These are phyloP conservation scores for Cyclocybe cylindracea DNA, from an alignment of 768 basidiomycete species.

Conservation along the genomic window DNA sequence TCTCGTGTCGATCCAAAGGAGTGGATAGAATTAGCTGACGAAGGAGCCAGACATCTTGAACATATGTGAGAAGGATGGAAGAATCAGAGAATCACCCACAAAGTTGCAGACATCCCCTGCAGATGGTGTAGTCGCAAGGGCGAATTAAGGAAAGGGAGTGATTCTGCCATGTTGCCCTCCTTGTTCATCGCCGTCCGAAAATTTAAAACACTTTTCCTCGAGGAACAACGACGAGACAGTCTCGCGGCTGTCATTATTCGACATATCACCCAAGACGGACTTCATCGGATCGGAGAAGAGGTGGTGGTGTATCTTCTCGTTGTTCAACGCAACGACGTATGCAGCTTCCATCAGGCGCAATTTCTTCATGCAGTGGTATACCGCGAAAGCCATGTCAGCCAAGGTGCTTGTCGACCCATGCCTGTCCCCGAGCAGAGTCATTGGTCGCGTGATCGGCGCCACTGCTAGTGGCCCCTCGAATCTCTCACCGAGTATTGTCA, in stretches of 20 bases:
- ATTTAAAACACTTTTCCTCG: slow-evolving; percentile 11
- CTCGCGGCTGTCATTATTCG: slow-evolving; percentile 6
- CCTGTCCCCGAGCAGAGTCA: slow-evolving; percentile 7
- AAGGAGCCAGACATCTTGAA: neutral
- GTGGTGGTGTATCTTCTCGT: slow-evolving; percentile 4
- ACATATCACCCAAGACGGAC: neutral
- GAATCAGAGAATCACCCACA: neutral
- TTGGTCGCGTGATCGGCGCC: slow-evolving; percentile 1
- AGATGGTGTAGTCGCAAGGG: neutral
- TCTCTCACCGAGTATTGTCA: slow-evolving; percentile 7
- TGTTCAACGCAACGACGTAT: slow-evolving; percentile 3
- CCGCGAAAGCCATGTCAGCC: slow-evolving; percentile 9
- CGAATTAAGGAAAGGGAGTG: slow-evolving; percentile 5
- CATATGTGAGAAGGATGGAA: neutral
- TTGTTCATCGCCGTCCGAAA: neutral
- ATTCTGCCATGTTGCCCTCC: neutral
- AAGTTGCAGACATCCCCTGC: slow-evolving; percentile 3
- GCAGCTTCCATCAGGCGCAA: slow-evolving; percentile 1
- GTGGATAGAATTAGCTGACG: neutral
- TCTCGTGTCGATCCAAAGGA: neutral
- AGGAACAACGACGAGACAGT: slow-evolving; percentile 12
- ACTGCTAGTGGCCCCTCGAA: neutral
- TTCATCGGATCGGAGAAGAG: neutral
- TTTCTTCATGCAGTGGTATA: slow-evolving; percentile 13
- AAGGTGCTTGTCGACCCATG: slow-evolving; percentile 16